These are phyloP conservation scores for Arachis hypogaea DNA, from an alignment of 306 rosid genomes.

Conservation along the genomic window DNA sequence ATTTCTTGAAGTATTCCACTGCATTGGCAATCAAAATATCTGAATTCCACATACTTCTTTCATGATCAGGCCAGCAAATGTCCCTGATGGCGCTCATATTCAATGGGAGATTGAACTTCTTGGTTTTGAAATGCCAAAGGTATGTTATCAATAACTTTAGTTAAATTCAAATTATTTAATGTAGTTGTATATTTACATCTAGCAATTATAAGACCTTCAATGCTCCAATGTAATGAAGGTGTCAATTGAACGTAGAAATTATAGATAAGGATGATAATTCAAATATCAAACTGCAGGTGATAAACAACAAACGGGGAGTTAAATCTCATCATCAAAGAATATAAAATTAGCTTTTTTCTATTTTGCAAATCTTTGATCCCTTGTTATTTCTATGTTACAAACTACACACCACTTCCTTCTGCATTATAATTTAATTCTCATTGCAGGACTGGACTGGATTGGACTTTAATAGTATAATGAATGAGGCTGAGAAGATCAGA, in stretches of 20 bases:
- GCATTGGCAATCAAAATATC: constrained; percentile 15
- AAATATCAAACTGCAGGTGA: constrained; percentile 9
- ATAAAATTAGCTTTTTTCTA: neutral
- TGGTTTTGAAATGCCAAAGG: constrained; percentile 95
- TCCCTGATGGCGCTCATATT: constrained; percentile 87
- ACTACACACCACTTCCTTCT: neutral
- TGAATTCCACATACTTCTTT: constrained; percentile 14
- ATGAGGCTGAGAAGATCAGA: constrained; percentile 85
- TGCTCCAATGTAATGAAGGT: constrained; percentile 8
- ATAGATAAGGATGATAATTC: constrained; percentile 9
- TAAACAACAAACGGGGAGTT: constrained; percentile 4
- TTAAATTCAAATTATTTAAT: constrained; percentile 30
- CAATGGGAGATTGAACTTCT: constrained; percentile 98
- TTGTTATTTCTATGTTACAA: constrained; percentile 27
- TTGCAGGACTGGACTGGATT: constrained; percentile 97
- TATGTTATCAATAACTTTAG: constrained; percentile 31
- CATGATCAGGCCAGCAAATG: constrained; percentile 71
- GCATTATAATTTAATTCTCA: constrained; percentile 28
- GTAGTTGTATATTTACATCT: constrained; percentile 1
- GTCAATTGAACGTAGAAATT: no score
- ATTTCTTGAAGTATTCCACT: constrained; percentile 29
- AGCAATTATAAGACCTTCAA: neutral
- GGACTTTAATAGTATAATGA: constrained; percentile 84
- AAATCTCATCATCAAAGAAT: constrained; percentile 20
- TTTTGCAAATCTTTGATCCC: constrained; percentile 16